These are phyloP conservation scores for Ogataea pignaliae DNA, from an alignment of 805 yeast genomes.

Conservation along the genomic window DNA sequence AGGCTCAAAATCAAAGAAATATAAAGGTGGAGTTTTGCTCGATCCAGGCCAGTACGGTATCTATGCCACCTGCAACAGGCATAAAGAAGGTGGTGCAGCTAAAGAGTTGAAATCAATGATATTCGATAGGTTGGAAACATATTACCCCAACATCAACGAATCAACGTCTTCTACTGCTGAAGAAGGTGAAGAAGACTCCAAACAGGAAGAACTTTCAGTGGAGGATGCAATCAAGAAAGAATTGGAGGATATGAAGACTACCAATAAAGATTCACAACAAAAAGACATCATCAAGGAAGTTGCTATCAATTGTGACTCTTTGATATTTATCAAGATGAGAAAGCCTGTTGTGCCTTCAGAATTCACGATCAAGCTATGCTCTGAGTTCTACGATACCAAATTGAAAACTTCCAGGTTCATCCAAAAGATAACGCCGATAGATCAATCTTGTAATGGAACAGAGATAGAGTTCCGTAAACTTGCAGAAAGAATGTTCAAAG, in stretches of 20 bases:
- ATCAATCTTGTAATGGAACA: slow-evolving; percentile 67
- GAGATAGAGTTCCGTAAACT: slow-evolving; percentile 62
- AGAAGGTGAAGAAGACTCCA: slow-evolving; percentile 32
- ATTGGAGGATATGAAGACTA: slow-evolving; percentile 52
- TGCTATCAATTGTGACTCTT: slow-evolving; percentile 73
- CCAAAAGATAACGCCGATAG: slow-evolving; percentile 78
- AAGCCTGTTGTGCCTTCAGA: slow-evolving; percentile 75
- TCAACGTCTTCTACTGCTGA: slow-evolving; percentile 14
- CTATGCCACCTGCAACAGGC: slow-evolving; percentile 84
- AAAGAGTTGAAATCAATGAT: slow-evolving; percentile 64
- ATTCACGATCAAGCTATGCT: slow-evolving; percentile 61
- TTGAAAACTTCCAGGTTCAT: slow-evolving; percentile 64
- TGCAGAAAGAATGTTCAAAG: slow-evolving; percentile 12
- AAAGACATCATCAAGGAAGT: slow-evolving; percentile 53
- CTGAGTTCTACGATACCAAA: slow-evolving; percentile 48
- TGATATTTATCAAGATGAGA: slow-evolving; percentile 77
- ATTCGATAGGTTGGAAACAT: slow-evolving; percentile 46
- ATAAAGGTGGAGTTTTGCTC: slow-evolving; percentile 41
- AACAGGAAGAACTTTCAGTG: slow-evolving; percentile 43
- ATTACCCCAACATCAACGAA: slow-evolving; percentile 32
- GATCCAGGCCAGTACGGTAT: slow-evolving; percentile 88
- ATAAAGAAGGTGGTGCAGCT: slow-evolving; percentile 73
- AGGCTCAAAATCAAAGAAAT: slow-evolving; percentile 29
- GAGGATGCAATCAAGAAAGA: slow-evolving; percentile 77
- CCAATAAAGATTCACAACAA: slow-evolving; percentile 32